Base-by-base conservation (phyloP, 306 rosid genomes). In the Casuarina equisetifolia region DNA sequence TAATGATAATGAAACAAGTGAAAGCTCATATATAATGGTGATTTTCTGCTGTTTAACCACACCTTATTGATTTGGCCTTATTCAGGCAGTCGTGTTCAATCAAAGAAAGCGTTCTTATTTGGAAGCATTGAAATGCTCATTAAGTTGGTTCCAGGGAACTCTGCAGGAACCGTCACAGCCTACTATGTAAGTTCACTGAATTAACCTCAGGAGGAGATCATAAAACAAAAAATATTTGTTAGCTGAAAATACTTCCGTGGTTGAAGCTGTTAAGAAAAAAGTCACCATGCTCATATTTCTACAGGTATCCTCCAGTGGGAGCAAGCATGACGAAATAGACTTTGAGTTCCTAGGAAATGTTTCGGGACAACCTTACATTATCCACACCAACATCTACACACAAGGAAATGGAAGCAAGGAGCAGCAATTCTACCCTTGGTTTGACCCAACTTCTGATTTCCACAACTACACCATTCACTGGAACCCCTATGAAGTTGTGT, bases 401-500 rank as follows among this genome's bases (percentile, higher is more conserved):
- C 84, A 82, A 54, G 98, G 98, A 81, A 83, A 77, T 64, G 98
- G 98, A 85, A 87, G 84, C 82, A 85, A 72, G 25, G 98, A 94
- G 83, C 93, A 94, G 68, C 97, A 91, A 69, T 91, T 95, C 82
- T 78, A 89, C 73, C 93, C 63, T 76, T 95, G 98, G 98, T 92
- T 95, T 74, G 93, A 92, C 53, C 97, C 97, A n/a, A 80, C 91
- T 0, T 82, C 95, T 46, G 89, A 83, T 80, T 95, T 78, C 79
- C 97, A 95, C 84, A 95, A 88, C 85, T 95, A 95, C 88, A 91
- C 92, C 81, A 88, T 91, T 73, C 97, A 89, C n/a, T 95, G 97
- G 98, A 91, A 91, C 78, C 97, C 97, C 72, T 66, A 84, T 46
- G 84, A 80, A 77, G 72, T 91, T 72, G 98, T 92, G 97, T 89